These are phyloP conservation scores for Leptographium radiaticola DNA, from an alignment of 2,329 filamentous ascomycete genomes.

Conservation along the genomic window DNA sequence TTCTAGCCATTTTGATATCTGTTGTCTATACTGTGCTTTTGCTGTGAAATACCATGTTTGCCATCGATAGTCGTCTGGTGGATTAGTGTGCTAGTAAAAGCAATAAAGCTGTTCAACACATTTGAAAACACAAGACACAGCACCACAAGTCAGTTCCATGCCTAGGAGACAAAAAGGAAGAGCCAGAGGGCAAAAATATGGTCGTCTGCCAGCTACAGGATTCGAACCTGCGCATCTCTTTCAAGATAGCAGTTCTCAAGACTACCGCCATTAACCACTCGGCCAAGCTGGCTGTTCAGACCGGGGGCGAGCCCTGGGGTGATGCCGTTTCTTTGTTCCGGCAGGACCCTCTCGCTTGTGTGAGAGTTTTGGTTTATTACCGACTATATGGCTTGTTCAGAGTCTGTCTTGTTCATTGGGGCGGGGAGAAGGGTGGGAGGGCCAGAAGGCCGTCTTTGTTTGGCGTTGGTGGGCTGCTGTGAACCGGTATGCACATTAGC, in stretches of 20 bases:
- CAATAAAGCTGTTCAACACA: no score
- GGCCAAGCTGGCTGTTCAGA: slow-evolving; percentile 11
- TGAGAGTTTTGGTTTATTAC: not conserved
- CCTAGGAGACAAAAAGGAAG: not conserved
- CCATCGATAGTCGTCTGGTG: no score
- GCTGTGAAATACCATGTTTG: no score
- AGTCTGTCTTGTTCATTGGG: not conserved
- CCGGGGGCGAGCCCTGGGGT: not conserved
- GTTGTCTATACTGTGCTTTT: no score
- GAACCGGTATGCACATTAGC: no score
- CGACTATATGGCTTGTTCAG: not conserved
- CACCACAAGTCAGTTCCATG: no score
- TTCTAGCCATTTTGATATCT: no score
- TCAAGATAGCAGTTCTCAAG: slow-evolving; percentile 13
- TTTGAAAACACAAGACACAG: no score
- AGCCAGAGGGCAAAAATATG: not conserved
- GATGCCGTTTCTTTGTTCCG: not conserved
- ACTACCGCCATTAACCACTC: slow-evolving; percentile 13
- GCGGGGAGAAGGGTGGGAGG: not conserved
- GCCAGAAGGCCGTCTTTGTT: not conserved
- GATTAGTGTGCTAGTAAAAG: no score
- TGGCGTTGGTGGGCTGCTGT: no score
- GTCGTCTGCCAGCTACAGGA: slow-evolving; percentile 12
- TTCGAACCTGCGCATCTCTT: slow-evolving; percentile 13
- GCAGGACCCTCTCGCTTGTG: not conserved